Conservation (phyloP, 106 monocot genomes). For the Iris macrosiphon region DNA sequence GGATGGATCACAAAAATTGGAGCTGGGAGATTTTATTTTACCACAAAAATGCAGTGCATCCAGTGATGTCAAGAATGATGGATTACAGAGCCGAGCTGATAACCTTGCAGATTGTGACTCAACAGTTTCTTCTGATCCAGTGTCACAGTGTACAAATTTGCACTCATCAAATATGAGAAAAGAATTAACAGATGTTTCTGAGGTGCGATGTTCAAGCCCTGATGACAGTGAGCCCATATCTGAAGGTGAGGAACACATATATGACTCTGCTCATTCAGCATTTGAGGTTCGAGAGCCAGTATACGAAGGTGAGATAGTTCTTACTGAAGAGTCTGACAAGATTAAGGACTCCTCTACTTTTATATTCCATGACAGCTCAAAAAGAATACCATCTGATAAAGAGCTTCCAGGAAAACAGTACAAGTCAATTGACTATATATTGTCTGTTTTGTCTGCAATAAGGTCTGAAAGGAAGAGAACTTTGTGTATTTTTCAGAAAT, state of each 20-base stretch:
- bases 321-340: constrained; percentile 56
- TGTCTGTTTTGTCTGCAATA: constrained; percentile 91
- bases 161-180: constrained; percentile 13
- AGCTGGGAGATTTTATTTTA: constrained; percentile 9
- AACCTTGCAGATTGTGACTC: constrained; percentile 7
- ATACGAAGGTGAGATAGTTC: constrained; percentile 91
- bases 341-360: too few species aligned
- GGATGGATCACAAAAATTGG: constrained; percentile 21
- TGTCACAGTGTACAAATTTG: constrained; percentile 7
- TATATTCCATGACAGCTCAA: too few species aligned
- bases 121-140: constrained; percentile 18
- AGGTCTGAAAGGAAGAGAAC: constrained; percentile 82
- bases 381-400: constrained; percentile 59
- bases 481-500: constrained; percentile 96
- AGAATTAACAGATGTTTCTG: constrained; percentile 22
- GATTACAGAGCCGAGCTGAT: constrained; percentile 6
- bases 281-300: constrained; percentile 70
- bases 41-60: constrained; percentile 6
- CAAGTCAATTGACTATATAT: constrained; percentile 91
- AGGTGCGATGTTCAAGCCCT: constrained; percentile 24
- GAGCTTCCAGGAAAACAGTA: constrained; percentile 64
- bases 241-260: constrained; percentile 88
- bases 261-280: constrained; percentile 32
- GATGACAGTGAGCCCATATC: constrained; percentile 72
- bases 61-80: constrained; percentile 14